Evolutionary conservation across 306 rosid species (phyloP).

Genomic region (Crotalaria pallida): DNA sequence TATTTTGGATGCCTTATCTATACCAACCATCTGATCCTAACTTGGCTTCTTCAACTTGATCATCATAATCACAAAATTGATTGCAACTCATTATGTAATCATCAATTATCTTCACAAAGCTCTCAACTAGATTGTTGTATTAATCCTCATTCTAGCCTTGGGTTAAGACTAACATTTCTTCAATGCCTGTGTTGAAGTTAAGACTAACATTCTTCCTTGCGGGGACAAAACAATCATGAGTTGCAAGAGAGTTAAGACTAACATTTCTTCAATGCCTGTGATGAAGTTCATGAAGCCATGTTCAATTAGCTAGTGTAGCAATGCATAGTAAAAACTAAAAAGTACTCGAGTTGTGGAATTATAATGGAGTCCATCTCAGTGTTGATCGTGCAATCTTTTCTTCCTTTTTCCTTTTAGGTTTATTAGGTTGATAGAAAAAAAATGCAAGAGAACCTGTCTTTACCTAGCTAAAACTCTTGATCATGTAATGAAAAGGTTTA

Average conservation of each 20-base stretch:
- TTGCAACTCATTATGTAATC: slow-evolving; percentile 23
- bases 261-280: slow-evolving; percentile 31
- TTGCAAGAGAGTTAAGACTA: slow-evolving; percentile 40
- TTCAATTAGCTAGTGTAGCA: slow-evolving; percentile 29
- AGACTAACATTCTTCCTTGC: slow-evolving; percentile 15
- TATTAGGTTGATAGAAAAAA: not conserved
- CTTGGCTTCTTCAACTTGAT: not conserved
- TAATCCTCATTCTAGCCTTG: slow-evolving; percentile 16
- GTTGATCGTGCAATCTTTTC: not conserved
- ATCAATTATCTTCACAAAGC: slow-evolving; percentile 11
- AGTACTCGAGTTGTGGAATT: not conserved
- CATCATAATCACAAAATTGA: not conserved
- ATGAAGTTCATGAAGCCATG: slow-evolving; percentile 30
- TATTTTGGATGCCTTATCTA: no score
- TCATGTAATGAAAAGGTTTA: slow-evolving; percentile 16
- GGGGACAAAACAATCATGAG: slow-evolving; percentile 21
- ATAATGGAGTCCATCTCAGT: not conserved
- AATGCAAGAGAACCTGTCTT: slow-evolving; percentile 12
- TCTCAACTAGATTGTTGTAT: slow-evolving; percentile 1
- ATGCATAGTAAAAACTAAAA: not conserved
- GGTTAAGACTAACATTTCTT: slow-evolving; percentile 41
- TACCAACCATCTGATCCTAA: no score
- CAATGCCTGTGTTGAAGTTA: slow-evolving; percentile 31
- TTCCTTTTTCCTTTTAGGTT: not conserved
- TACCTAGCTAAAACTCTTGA: not conserved